A percentile compares a stretch with the other conserved stretches of the same genome.
phyloP scores from a whole-genome alignment of 2,329 filamentous ascomycete species.

The Fusarium torreyae region DNA sequence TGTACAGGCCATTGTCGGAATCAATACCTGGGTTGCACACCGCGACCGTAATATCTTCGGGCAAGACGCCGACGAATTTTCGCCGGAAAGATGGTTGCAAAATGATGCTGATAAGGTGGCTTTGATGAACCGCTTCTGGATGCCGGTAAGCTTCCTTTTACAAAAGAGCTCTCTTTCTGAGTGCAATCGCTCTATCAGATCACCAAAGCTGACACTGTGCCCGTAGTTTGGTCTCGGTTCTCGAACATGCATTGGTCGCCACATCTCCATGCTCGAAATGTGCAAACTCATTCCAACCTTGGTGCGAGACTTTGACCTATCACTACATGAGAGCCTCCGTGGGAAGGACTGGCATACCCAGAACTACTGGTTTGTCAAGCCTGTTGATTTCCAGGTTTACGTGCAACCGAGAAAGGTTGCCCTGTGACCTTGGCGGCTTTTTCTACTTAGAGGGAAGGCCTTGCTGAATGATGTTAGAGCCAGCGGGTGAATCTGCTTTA shows the following conservation, averaged over 20 bases:
- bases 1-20: slow-evolving; percentile 36
- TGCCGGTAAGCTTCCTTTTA: slow-evolving; percentile 31
- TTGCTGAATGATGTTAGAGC: too few species aligned
- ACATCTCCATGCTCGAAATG: slow-evolving; percentile 48
- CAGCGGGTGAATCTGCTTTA: too few species aligned
- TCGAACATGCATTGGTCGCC: slow-evolving; percentile 43
- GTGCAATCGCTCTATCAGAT: rapidly evolving
- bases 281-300: slow-evolving; percentile 42
- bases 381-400: slow-evolving; percentile 16
- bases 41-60: slow-evolving; percentile 37
- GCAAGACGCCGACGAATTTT: slow-evolving; percentile 33
- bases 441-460: too few species aligned
- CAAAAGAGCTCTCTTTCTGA: too few species aligned
- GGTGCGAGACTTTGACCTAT: slow-evolving; percentile 44
- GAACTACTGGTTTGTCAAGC: slow-evolving; percentile 42
- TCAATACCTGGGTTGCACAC: slow-evolving; percentile 48
- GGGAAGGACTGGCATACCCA: slow-evolving; percentile 21
- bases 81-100: slow-evolving; percentile 38
- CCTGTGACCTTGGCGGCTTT: too few species aligned
- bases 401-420: not conserved
- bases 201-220: not conserved
- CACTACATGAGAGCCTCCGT: slow-evolving; percentile 6
- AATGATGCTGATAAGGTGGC: slow-evolving; percentile 12
- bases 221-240: slow-evolving; percentile 45
- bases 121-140: slow-evolving; percentile 43